Evolutionary conservation across 2,329 filamentous ascomycete species (phyloP), one percentile per base, ranked within the genome.

Genomic region (Penicillium sp.): DNA sequence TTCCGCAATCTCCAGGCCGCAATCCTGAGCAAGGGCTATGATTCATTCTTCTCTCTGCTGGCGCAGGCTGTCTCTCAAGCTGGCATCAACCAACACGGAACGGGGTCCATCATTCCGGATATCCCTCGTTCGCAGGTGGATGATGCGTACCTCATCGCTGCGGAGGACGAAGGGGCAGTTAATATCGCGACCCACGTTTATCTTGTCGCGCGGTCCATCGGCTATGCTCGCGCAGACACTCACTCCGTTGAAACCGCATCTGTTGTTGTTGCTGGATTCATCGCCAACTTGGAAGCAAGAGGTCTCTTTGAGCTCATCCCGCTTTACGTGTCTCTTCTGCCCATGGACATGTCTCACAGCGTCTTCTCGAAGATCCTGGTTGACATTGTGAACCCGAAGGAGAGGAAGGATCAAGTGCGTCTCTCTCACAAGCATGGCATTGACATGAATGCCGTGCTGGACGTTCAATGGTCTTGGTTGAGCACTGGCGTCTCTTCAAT

Each of bases 321-420:
- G 0, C 77, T 96, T 1, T 99, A 99, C 70, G 92, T 90, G 56
- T 91, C 91, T 7, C 87, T 90, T 62, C 78, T 99, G 10, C 80
- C 84, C 8, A 75, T 79, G 6, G 77, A 84, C 10, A 81, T 87
- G 56, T 81, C 82, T 55, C 86, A 91, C 60, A 82, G 85, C 48
- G 86, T 87, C 13, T 80, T 99, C 42, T 90, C 87, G 51, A 83
- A 84, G 46, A 88, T 95, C 49, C 76, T 97, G 49, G 87, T 91
- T 43, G 84, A 89, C 39, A 81, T 97, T 48, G 80, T 82, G 23
- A 83, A 89, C 36, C 72, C 78, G 7, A 77, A 83, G 7, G 84
- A 88, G 54, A 86, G 91, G 61, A 71, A 84, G 23, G 78, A 82
- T 30, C 84, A 90, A 63, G 82, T 97, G 46, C 84, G 80, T 55